Evolutionary conservation across 768 basidiomycete genomes (phyloP), one percentile per base, ranked within the genome.

Genomic region (Panaeolus papilionaceus): DNA sequence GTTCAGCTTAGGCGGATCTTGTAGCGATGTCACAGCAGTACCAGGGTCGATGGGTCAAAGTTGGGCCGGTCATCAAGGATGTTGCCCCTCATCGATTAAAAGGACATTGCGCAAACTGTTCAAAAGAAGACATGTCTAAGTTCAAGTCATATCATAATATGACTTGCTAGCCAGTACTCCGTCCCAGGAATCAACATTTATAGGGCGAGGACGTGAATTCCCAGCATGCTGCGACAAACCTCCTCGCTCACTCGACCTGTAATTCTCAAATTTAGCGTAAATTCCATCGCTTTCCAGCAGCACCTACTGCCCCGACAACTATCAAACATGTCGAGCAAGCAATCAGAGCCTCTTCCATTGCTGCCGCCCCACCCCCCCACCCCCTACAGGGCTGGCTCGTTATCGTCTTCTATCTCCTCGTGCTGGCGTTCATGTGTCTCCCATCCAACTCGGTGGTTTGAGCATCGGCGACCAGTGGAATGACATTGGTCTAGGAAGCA

Each of bases 351-450:
- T 6, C 49, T 51, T 51, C 26, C 49, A 2, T 51, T 51, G 49
- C 49, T 51, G 9, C 49, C 49, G 1, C 49, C 49, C 6, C 49
- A 51, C 26, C 71, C 75, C 9, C 68, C 70, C 61, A 33, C 80
- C 78, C 2, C 61, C 74, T 9, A 76, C 79, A 1, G 70, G 71
- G 12, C 77, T 81, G 8, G 79, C 78, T 10, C 72, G 78, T 16
- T 80, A 83, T 71, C 81, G 84, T 20, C 69, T 73, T 23, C 75
- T 85, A 20, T 77, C 82, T 0, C 79, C 81, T 14, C 38, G 69
- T n/a, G 82, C 85, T 1, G 82, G 83, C 11, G 73, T 86, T 38
- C 81, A 79, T 61, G 85, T 86, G 12, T 86, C 85, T 2, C 84
- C 85, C 0, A 71, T 86, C n/a, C 75, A 76, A 28, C 80, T 86